A percentile compares a stretch with the other conserved stretches of the same genome.
These are phyloP conservation scores for Phoma sp. DNA, from an alignment of 2,329 filamentous ascomycete species.

Conservation along the genomic window DNA sequence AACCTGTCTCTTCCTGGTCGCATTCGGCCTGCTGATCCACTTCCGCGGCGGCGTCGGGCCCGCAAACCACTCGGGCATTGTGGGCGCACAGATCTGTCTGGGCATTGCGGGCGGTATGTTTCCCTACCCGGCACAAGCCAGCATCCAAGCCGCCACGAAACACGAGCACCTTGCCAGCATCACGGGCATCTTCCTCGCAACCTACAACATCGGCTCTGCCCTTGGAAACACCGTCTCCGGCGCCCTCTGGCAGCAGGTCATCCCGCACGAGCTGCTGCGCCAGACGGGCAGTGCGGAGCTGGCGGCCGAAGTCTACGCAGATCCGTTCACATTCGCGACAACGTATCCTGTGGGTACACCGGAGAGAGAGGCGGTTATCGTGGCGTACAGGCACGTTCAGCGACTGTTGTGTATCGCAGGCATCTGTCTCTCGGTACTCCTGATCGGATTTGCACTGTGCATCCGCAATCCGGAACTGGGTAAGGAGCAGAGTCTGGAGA, in stretches of 20 bases:
- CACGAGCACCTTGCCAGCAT: conserved; percentile 67
- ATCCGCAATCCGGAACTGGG: conserved; percentile 55
- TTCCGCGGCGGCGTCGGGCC: conserved; percentile 61
- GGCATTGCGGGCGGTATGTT: conserved; percentile 70
- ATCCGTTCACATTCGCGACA: conserved; percentile 49
- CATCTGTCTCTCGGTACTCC: conserved; percentile 54
- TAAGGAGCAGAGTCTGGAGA: conserved; percentile 53
- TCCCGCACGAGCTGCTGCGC: conserved; percentile 52
- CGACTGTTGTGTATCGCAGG: conserved; percentile 58
- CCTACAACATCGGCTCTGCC: conserved; percentile 66
- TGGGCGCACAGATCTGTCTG: conserved; percentile 67
- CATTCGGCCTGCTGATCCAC: conserved; percentile 68
- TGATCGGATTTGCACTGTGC: conserved; percentile 54
- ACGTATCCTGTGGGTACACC: conserved; percentile 54
- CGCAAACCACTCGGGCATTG: conserved; percentile 60
- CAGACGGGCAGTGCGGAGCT: conserved; percentile 49
- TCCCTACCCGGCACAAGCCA: conserved; percentile 58
- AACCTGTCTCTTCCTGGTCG: conserved; percentile 66
- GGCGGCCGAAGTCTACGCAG: conserved; percentile 49
- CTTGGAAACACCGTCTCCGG: conserved; percentile 66
- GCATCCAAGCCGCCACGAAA: conserved; percentile 58
- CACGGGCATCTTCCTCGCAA: conserved; percentile 66
- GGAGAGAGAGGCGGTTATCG: conserved; percentile 51
- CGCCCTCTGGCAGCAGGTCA: conserved; percentile 65
- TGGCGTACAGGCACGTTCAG: conserved; percentile 55